Conservation (phyloP, 768 basidiomycete genomes). For the Termitomyces sp. region DNA sequence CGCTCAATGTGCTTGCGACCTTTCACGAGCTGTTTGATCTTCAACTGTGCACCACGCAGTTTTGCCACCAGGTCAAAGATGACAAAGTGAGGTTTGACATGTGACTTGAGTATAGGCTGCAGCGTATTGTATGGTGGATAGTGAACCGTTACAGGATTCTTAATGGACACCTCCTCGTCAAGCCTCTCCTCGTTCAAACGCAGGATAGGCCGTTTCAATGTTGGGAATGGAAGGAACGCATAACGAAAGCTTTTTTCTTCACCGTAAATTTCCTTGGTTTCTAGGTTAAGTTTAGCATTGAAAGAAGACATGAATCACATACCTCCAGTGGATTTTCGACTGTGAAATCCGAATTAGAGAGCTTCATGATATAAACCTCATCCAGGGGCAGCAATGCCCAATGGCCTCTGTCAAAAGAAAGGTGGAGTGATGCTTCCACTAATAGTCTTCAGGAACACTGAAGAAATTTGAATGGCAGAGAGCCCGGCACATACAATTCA, state of each 20-base stretch:
- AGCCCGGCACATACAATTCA: not conserved
- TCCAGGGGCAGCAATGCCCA: not conserved
- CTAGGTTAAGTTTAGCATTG: not conserved
- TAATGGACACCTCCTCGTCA: not conserved
- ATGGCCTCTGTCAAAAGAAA: not conserved
- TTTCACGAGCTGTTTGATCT: not conserved
- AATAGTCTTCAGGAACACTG: not conserved
- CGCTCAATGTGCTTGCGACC: not conserved
- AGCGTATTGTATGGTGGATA: not conserved
- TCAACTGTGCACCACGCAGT: not conserved
- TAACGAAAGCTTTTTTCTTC: not conserved
- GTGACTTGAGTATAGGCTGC: not conserved
- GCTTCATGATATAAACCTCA: not conserved
- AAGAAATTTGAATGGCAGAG: not conserved
- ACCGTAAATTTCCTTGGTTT: not conserved
- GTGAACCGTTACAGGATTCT: not conserved
- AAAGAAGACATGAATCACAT: not conserved
- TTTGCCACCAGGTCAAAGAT: not conserved
- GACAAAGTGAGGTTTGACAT: not conserved
- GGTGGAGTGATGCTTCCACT: not conserved
- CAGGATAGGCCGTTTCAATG: not conserved
- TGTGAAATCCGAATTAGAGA: not conserved
- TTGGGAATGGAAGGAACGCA: not conserved
- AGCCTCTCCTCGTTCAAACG: not conserved
- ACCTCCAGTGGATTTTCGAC: not conserved